Percentiles rank a stretch among this genome's conserved stretches.
Evolutionary conservation across 2,329 filamentous ascomycete species (phyloP).

Genomic region (Botryosphaeria dothidea): DNA sequence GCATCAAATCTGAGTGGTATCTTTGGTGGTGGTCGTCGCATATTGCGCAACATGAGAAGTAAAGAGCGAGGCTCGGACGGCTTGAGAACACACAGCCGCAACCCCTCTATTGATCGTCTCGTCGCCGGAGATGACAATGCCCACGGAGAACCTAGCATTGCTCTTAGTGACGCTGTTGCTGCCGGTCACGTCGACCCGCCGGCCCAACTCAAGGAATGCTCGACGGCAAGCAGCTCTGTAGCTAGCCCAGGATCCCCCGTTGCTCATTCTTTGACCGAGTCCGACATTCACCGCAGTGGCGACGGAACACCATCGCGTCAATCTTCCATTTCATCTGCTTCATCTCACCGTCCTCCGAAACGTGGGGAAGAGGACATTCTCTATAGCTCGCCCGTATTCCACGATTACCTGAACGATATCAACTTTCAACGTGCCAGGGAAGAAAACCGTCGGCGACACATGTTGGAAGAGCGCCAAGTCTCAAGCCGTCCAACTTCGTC

Average conservation of each 20-base stretch:
- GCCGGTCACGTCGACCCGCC: constrained; percentile 60
- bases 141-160: constrained; percentile 64
- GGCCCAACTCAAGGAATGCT: constrained; percentile 45
- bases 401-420: constrained; percentile 28
- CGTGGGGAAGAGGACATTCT: constrained; percentile 9
- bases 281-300: constrained; percentile 19
- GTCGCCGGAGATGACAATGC: constrained; percentile 58
- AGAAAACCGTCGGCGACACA: constrained; percentile 35
- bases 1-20: constrained; percentile 46
- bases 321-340: constrained; percentile 41
- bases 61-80: constrained; percentile 46
- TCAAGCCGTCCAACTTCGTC: constrained; percentile 11
- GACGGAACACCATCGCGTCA: constrained; percentile 36
- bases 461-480: constrained; percentile 34
- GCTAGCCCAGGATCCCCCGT: constrained; percentile 49
- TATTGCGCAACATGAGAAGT: constrained; percentile 47
- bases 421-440: constrained; percentile 40
- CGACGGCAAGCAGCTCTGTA: constrained; percentile 32
- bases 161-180: constrained; percentile 62
- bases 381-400: constrained; percentile 4
- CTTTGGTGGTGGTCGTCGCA: constrained; percentile 48
- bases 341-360: constrained; percentile 30
- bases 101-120: constrained; percentile 64
- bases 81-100: constrained; percentile 51
- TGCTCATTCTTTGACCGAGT: constrained; percentile 23